phyloP scores from a whole-genome alignment of 306 rosid species.

The Lotus japonicus region DNA sequence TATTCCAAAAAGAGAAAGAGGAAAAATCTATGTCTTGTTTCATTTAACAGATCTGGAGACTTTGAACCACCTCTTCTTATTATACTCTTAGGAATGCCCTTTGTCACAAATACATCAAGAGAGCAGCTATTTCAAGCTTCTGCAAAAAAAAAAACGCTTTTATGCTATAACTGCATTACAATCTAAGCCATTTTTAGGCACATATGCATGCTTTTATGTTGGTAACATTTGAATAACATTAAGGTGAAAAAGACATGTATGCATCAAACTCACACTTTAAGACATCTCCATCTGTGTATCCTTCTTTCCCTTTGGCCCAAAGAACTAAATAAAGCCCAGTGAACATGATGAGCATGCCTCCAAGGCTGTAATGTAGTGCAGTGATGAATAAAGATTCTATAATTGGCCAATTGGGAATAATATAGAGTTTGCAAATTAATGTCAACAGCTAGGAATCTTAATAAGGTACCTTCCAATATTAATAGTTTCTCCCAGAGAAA shows the following conservation, averaged over 20 bases:
- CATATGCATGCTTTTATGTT: not conserved
- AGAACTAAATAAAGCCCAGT: constrained; percentile 78
- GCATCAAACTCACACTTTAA: constrained; percentile 45
- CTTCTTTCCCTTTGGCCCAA: constrained; percentile 88
- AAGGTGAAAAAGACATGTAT: constrained; percentile 62
- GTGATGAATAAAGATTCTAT: not conserved
- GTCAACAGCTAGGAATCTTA: not conserved
- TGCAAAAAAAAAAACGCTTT: constrained; percentile 16
- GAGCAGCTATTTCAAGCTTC: constrained; percentile 19
- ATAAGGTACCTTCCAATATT: constrained; percentile 53
- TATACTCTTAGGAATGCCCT: not conserved
- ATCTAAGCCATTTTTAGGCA: not conserved
- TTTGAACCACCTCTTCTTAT: not conserved
- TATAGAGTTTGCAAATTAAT: not conserved
- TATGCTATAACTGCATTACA: not conserved
- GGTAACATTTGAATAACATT: constrained; percentile 23
- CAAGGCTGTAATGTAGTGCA: constrained; percentile 14
- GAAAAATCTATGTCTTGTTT: not conserved
- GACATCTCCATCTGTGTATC: constrained; percentile 18
- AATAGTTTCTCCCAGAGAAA: constrained; percentile 43
- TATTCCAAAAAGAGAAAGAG: not conserved
- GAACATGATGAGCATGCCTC: constrained; percentile 76
- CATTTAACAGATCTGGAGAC: not conserved
- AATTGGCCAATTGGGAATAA: not conserved
- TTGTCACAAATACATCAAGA: not conserved